Evolutionary conservation across 257 asterid species (phyloP).

Genomic region (Rauvolfia tetraphylla): DNA sequence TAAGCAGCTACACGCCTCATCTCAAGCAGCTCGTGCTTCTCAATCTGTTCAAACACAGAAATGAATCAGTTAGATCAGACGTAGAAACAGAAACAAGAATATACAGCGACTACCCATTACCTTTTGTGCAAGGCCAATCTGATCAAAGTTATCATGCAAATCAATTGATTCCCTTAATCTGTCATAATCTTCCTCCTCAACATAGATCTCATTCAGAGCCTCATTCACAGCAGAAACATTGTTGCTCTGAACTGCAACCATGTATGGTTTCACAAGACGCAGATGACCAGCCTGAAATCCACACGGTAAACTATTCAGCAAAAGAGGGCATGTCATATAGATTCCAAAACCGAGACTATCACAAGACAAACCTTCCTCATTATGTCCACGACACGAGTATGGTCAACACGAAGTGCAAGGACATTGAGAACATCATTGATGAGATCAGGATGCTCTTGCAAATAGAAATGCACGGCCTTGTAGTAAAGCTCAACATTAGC

Average conservation of each 20-base stretch:
- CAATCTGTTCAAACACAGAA: slow-evolving; percentile 54
- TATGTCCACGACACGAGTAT: slow-evolving; percentile 95
- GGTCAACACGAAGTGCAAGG: slow-evolving; percentile 96
- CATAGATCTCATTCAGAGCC: slow-evolving; percentile 93
- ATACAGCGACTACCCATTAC: slow-evolving; percentile 33
- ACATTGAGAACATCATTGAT: slow-evolving; percentile 93
- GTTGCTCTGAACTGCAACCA: slow-evolving; percentile 99
- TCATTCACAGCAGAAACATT: slow-evolving; percentile 96
- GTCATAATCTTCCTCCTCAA: slow-evolving; percentile 97
- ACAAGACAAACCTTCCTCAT: slow-evolving; percentile 75
- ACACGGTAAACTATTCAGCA: slow-evolving; percentile 27
- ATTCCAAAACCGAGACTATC: slow-evolving; percentile 7
- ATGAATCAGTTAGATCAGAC: slow-evolving; percentile 6
- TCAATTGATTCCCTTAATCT: slow-evolving; percentile 94
- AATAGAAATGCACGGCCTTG: slow-evolving; percentile 99
- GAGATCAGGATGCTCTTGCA: slow-evolving; percentile 98
- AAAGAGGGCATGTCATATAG: slow-evolving; percentile 3
- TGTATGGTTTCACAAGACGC: slow-evolving; percentile 93
- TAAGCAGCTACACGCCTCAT: slow-evolving; percentile 99
- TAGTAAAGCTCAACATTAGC: slow-evolving; percentile 97
- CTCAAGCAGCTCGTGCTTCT: slow-evolving; percentile 99
- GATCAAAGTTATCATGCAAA: slow-evolving; percentile 92
- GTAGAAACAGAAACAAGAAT: slow-evolving; percentile 6
- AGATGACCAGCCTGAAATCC: slow-evolving; percentile 80
- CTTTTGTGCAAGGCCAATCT: slow-evolving; percentile 98